These are phyloP conservation scores for Aspergillus jensenii DNA, from an alignment of 2,329 filamentous ascomycete species.

Conservation along the genomic window DNA sequence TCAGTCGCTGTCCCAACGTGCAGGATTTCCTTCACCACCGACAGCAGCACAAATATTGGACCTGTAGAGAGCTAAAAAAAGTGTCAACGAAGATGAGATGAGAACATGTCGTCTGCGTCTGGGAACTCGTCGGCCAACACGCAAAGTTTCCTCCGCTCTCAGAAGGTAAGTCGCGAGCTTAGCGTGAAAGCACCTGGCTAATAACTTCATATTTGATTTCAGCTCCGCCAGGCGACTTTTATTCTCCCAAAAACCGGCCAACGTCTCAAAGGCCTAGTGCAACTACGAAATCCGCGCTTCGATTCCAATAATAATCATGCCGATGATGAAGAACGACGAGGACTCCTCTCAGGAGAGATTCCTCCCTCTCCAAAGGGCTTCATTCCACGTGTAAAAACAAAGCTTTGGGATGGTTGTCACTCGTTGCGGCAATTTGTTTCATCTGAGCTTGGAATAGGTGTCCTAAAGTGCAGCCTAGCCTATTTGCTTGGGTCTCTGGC, in stretches of 20 bases:
- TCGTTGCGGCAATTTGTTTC: conserved; percentile 60
- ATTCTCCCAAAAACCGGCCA: conserved; percentile 85
- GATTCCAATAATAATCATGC: conserved; percentile 26
- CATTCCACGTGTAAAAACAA: conserved; percentile 20
- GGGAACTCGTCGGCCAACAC: conserved; percentile 31
- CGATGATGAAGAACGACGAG: conserved; percentile 38
- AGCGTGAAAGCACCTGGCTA: neutral
- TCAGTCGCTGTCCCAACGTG: neutral
- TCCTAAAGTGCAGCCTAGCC: conserved; percentile 87
- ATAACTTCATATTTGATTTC: conserved; percentile 10
- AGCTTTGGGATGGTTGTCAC: conserved; percentile 37
- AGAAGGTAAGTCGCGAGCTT: conserved; percentile 27
- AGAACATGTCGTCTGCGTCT: conserved; percentile 30
- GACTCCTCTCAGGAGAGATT: conserved; percentile 31
- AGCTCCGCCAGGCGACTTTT: conserved; percentile 82
- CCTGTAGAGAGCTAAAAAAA: neutral
- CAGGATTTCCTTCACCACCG: neutral
- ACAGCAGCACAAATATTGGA: neutral
- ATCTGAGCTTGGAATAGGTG: conserved; percentile 73
- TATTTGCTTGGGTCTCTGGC: conserved; percentile 84
- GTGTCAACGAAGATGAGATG: conserved; percentile 19
- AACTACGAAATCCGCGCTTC: conserved; percentile 60
- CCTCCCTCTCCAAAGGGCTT: conserved; percentile 14
- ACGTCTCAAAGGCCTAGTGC: conserved; percentile 76
- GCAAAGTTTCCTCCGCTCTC: conserved; percentile 33